These are phyloP conservation scores for Eimeria tenella DNA, from an alignment of 169 alveolate genomes.

Conservation along the genomic window DNA sequence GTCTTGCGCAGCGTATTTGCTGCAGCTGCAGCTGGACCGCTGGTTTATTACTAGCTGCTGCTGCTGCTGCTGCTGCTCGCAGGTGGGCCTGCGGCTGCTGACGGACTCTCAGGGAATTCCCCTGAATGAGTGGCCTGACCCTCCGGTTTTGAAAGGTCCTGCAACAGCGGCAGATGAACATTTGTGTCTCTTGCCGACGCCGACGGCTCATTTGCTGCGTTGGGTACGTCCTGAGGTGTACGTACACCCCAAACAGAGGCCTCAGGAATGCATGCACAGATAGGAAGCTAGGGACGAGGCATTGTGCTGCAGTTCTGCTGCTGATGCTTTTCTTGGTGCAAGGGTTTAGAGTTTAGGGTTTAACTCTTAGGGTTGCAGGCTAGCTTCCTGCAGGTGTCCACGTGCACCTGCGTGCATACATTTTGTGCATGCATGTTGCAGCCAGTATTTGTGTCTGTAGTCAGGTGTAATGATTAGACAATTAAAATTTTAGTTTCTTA, in stretches of 20 bases:
- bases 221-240: background rate
- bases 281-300: no score
- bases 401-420: background rate
- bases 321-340: no score
- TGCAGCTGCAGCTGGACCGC: background rate
- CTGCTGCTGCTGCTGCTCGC: background rate
- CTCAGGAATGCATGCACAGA: no score
- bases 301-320: no score
- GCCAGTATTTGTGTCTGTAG: no score
- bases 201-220: conserved; percentile 32
- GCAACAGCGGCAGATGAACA: background rate
- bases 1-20: background rate
- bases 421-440: no score
- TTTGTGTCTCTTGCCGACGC: background rate
- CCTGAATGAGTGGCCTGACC: background rate
- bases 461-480: no score
- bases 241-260: no score
- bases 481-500: no score
- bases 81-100: conserved; percentile 35
- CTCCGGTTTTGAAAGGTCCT: conserved; percentile 1
- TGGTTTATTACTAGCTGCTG: background rate
- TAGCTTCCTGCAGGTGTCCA: background rate
- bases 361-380: no score
- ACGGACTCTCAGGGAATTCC: background rate
- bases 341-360: no score